These are phyloP conservation scores for Aspergillus affinis DNA, from an alignment of 495 filamentous ascomycete species.

Conservation along the genomic window DNA sequence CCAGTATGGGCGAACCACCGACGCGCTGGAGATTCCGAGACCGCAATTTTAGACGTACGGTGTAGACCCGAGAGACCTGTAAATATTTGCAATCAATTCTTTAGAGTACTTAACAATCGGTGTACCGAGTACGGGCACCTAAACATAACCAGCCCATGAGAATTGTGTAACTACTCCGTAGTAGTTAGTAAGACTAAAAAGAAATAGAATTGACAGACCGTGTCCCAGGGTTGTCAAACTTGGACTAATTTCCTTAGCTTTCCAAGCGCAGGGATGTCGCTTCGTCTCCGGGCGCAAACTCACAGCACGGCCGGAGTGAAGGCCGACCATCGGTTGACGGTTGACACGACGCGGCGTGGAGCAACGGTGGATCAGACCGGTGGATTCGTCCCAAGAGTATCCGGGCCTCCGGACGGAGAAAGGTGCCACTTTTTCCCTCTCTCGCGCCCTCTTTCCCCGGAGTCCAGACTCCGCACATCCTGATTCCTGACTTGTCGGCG, in stretches of 20 bases:
- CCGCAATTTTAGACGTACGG: conserved; percentile 40
- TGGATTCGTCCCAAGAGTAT: not conserved
- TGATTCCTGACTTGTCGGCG: not conserved
- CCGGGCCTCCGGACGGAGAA: conserved; percentile 2
- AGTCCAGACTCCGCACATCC: conserved; percentile 1
- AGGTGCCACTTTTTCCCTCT: not conserved
- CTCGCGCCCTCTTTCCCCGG: not conserved
- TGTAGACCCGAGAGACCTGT: not conserved
- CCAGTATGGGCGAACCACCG: conserved; percentile 68
- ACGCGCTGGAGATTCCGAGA: conserved; percentile 74
- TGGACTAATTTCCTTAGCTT: too few relatives aligned
- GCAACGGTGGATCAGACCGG: not conserved
- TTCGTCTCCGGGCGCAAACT: too few relatives aligned
- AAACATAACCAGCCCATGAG: not conserved
- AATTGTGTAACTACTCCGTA: too few relatives aligned
- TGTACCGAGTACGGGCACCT: not conserved
- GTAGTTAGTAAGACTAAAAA: too few relatives aligned
- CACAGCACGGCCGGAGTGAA: conserved; percentile 4
- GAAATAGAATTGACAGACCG: too few relatives aligned
- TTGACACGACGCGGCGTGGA: conserved; percentile 1
- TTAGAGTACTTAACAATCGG: too few relatives aligned
- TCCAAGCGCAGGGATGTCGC: too few relatives aligned
- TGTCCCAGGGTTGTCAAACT: too few relatives aligned
- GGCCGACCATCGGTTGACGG: not conserved
- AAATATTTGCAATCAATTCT: not conserved